These are phyloP conservation scores for Saccharomycopsis oosterbeekiorum DNA, from an alignment of 805 yeast genomes.

Conservation along the genomic window DNA sequence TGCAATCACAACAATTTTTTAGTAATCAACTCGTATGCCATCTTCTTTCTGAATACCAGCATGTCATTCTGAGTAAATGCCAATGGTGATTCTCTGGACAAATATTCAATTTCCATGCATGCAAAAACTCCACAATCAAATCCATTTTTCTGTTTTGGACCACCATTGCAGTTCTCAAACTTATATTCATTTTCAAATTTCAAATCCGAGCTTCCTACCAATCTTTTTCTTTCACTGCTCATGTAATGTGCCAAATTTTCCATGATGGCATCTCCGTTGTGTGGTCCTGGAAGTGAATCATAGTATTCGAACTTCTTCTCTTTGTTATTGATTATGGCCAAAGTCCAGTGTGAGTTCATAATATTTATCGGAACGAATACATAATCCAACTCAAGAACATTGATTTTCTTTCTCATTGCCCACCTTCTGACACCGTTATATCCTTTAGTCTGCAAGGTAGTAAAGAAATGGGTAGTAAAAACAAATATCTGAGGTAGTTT, in stretches of 20 bases:
- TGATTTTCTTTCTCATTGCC: constrained; percentile 68
- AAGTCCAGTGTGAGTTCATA: constrained; percentile 83
- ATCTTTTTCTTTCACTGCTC: constrained; percentile 52
- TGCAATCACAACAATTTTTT: constrained; percentile 22
- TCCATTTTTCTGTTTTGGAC: constrained; percentile 87
- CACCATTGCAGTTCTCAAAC: constrained; percentile 25
- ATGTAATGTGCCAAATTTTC: constrained; percentile 50
- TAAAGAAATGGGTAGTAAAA: constrained; percentile 83
- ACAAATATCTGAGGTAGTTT: constrained; percentile 40
- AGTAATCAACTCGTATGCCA: constrained; percentile 50
- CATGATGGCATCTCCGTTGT: constrained; percentile 29
- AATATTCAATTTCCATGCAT: constrained; percentile 61
- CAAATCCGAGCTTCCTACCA: constrained; percentile 24
- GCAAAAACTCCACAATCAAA: constrained; percentile 93
- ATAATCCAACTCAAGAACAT: constrained; percentile 52
- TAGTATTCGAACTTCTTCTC: constrained; percentile 52
- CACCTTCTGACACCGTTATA: constrained; percentile 74
- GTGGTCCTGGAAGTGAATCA: constrained; percentile 53
- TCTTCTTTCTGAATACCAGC: constrained; percentile 50
- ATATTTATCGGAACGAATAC: constrained; percentile 82
- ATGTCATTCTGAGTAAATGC: constrained; percentile 61
- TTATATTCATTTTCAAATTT: constrained; percentile 22
- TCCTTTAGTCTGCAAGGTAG: constrained; percentile 62
- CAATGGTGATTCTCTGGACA: constrained; percentile 42
- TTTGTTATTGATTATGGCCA: constrained; percentile 64